Percentiles rank a stretch among this genome's conserved stretches.
Evolutionary conservation across 139 green algal species (phyloP).

Genomic region (Tetradesmus obliquus): DNA sequence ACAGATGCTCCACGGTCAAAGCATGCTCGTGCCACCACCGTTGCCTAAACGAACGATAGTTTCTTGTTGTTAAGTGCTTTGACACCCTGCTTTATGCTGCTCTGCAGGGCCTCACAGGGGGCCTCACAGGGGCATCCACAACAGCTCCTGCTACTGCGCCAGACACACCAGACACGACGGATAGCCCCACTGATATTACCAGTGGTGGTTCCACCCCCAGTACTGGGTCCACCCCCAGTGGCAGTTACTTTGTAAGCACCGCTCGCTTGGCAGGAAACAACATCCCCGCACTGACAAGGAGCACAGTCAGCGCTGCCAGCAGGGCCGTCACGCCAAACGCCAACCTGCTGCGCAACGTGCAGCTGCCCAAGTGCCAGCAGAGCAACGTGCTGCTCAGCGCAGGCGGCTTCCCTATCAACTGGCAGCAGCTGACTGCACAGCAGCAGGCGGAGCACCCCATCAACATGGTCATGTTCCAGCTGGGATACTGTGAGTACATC

Average conservation of each 20-base stretch:
- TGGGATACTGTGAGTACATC: not conserved
- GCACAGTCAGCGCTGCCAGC: not conserved
- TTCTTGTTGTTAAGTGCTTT: not conserved
- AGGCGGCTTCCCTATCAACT: not conserved
- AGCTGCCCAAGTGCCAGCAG: not conserved
- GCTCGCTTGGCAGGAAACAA: not conserved
- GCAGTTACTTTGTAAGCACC: not conserved
- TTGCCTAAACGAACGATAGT: not conserved
- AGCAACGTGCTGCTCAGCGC: constrained; percentile 7
- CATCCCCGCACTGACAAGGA: not conserved
- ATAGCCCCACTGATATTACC: too few relatives aligned
- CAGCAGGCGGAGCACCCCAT: not conserved
- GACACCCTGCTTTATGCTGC: not conserved
- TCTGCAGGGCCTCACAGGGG: not conserved
- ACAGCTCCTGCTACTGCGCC: not conserved
- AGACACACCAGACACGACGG: not conserved
- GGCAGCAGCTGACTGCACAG: not conserved
- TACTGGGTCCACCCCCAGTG: too few relatives aligned
- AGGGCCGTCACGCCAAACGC: not conserved
- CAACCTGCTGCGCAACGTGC: not conserved
- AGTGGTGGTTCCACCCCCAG: too few relatives aligned
- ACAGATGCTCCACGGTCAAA: not conserved
- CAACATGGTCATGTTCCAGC: constrained; percentile 4
- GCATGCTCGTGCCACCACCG: too few relatives aligned
- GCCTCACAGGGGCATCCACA: not conserved